phyloP scores from a whole-genome alignment of 192 early-diverging fungal species.

The Thamnidium elegans region DNA sequence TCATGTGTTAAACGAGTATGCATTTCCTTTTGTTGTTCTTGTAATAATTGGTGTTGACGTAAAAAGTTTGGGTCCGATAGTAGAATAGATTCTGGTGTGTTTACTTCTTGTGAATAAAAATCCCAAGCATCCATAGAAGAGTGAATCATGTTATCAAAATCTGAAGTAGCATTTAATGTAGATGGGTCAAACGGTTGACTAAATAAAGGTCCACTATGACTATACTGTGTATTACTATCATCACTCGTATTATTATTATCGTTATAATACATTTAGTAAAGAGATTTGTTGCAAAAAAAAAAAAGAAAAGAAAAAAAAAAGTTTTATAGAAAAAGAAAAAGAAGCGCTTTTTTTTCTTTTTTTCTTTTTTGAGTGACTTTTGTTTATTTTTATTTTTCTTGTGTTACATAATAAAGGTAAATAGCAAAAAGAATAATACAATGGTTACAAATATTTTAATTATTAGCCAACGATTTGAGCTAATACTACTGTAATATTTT shows the following conservation, averaged over 20 bases:
- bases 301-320: neutral
- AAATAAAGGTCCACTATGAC: too few relatives aligned
- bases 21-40: too few relatives aligned
- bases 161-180: too few relatives aligned
- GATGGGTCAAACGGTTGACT: too few relatives aligned
- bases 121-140: neutral
- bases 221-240: neutral
- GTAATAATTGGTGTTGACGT: neutral
- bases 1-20: neutral
- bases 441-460: conserved; percentile 91
- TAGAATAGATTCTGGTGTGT: neutral
- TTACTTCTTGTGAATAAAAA: conserved; percentile 1
- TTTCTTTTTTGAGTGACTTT: neutral
- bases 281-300: neutral
- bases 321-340: neutral
- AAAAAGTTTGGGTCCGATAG: neutral
- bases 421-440: conserved; percentile 63
- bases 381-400: neutral
- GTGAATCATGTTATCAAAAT: neutral
- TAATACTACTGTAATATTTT: conserved; percentile 89
- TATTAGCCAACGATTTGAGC: conserved; percentile 94
- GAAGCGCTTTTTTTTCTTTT: neutral
- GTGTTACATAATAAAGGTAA: conserved; percentile 29
- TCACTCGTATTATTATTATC: neutral
- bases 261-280: neutral